Percentiles rank a stretch among this genome's conserved stretches.
Conservation (phyloP, 2,329 filamentous ascomycete genomes). For the Fonsecaea pedrosoi region DNA sequence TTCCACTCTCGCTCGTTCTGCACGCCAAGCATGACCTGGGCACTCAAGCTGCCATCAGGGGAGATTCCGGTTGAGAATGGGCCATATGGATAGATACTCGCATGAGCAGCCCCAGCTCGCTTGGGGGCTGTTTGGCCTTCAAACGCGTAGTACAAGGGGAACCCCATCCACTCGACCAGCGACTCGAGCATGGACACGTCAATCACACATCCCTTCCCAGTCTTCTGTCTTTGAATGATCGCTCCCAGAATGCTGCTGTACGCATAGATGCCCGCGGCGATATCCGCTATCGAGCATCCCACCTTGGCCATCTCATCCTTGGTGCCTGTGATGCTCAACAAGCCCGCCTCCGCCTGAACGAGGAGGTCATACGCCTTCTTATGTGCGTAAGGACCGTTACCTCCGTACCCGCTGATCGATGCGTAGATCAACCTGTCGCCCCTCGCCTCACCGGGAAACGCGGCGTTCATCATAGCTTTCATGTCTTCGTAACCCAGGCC, state of each 20-base stretch:
- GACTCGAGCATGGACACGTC: constrained; percentile 66
- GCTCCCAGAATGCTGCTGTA: constrained; percentile 61
- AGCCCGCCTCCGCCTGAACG: constrained; percentile 61
- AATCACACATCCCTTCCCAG: constrained; percentile 57
- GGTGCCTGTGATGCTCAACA: constrained; percentile 60
- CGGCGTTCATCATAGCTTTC: constrained; percentile 41
- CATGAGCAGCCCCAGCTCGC: constrained; percentile 60
- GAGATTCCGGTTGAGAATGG: constrained; percentile 59
- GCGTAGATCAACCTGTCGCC: constrained; percentile 60
- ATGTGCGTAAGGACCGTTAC: constrained; percentile 58
- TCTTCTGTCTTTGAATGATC: constrained; percentile 57
- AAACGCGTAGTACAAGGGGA: constrained; percentile 62
- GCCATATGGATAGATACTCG: constrained; percentile 64
- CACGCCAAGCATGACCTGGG: constrained; percentile 62
- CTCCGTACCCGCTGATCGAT: constrained; percentile 62
- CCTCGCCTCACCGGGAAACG: constrained; percentile 31
- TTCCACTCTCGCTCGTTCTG: constrained; percentile 66
- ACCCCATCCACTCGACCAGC: constrained; percentile 66
- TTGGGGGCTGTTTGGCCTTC: constrained; percentile 53
- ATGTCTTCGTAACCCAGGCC: constrained; percentile 57
- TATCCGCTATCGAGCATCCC: constrained; percentile 63
- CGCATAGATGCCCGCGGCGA: constrained; percentile 61
- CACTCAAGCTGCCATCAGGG: constrained; percentile 34
- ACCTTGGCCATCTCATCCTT: constrained; percentile 56
- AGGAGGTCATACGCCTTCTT: constrained; percentile 65